A percentile compares a stretch with the other conserved stretches of the same genome.
phyloP scores from a whole-genome alignment of 2,329 filamentous ascomycete genomes.

The Blastomyces emzantsi region DNA sequence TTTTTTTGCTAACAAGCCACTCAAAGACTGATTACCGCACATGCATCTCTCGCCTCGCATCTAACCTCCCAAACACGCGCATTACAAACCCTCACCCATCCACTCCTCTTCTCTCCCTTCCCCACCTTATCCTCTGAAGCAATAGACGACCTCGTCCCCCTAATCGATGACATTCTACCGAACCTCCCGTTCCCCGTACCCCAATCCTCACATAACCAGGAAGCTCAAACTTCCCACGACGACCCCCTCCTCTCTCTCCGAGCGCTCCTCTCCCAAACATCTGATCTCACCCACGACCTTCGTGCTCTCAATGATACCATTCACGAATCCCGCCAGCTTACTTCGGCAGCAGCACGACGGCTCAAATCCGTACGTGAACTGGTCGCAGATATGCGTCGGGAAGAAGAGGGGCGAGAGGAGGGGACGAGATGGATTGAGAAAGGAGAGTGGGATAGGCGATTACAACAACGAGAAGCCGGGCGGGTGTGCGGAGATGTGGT shows the following conservation, averaged over 20 bases:
- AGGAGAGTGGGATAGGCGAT: conserved; percentile 71
- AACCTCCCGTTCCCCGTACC: conserved; percentile 43
- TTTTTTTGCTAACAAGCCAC: conserved; percentile 8
- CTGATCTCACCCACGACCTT: conserved; percentile 67
- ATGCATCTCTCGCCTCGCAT: conserved; percentile 51
- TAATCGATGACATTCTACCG: conserved; percentile 46
- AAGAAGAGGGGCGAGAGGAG: conserved; percentile 73
- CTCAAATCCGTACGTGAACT: conserved; percentile 76
- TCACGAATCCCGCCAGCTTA: conserved; percentile 88
- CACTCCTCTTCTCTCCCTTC: conserved; percentile 50
- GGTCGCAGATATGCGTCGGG: conserved; percentile 72
- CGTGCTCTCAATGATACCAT: conserved; percentile 83
- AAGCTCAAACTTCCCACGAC: conserved; percentile 21
- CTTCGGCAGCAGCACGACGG: conserved; percentile 67
- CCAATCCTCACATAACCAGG: conserved; percentile 20
- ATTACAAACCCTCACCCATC: conserved; percentile 49
- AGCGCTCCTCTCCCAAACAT: conserved; percentile 59
- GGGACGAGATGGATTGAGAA: conserved; percentile 71
- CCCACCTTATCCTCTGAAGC: conserved; percentile 44
- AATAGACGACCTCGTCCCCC: conserved; percentile 49
- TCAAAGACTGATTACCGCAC: conserved; percentile 48
- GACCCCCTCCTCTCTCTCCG: conserved; percentile 56
- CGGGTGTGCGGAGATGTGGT: conserved; percentile 79
- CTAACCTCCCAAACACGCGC: conserved; percentile 53
- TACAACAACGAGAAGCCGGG: conserved; percentile 71